These are phyloP conservation scores for Quercus berberidifolia DNA, from an alignment of 306 rosid genomes.

Conservation along the genomic window DNA sequence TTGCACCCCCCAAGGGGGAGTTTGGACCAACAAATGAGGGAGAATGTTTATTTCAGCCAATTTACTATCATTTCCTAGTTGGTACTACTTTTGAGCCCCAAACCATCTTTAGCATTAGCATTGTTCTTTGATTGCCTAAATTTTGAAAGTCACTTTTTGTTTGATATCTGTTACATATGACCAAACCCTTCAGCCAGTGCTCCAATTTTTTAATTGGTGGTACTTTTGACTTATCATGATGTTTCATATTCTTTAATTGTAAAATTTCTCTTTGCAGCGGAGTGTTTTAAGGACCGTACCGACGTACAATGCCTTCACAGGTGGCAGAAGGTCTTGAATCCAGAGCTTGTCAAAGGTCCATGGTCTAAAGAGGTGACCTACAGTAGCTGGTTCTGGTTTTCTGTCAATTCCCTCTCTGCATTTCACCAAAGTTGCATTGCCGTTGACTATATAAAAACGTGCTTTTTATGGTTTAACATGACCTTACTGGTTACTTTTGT, in stretches of 20 bases:
- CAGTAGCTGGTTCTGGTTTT: conserved; percentile 3
- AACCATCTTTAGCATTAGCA: neutral
- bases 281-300: conserved; percentile 90
- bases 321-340: conserved; percentile 99
- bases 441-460: neutral
- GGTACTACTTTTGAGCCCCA: neutral
- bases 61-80: neutral
- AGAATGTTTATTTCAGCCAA: neutral
- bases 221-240: conserved; percentile 6
- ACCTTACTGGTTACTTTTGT: conserved; percentile 17
- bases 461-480: conserved; percentile 9
- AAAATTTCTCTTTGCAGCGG: conserved; percentile 56
- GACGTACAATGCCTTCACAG: conserved; percentile 99
- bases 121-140: neutral
- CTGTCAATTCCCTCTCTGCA: conserved; percentile 10
- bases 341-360: conserved; percentile 96
- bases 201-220: conserved; percentile 4
- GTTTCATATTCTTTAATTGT: conserved; percentile 25
- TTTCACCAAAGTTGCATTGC: neutral
- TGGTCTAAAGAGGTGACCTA: conserved; percentile 95
- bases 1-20: too few species aligned
- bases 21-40: too few species aligned
- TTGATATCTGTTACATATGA: neutral
- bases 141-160: neutral
- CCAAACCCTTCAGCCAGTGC: neutral